phyloP scores from a whole-genome alignment of 2,329 filamentous ascomycete species.

The Aspergillus unguis region DNA sequence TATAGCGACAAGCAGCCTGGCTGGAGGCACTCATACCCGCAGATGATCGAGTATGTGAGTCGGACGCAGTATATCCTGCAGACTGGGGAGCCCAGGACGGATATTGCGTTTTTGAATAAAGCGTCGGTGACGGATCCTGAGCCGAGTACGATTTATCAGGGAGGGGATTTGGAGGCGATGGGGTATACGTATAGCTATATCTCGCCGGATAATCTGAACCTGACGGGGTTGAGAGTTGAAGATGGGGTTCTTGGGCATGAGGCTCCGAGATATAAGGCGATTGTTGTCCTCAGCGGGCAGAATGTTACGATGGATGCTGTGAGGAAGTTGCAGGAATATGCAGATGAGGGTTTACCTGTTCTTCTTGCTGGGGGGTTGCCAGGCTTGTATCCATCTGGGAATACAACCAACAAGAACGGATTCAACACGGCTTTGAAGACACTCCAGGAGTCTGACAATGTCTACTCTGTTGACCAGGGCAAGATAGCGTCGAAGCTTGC shows the following conservation, averaged over 20 bases:
- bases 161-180: not conserved
- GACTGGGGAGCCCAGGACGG: not conserved
- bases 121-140: not conserved
- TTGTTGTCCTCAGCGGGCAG: constrained; percentile 39
- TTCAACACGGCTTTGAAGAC: not conserved
- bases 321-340: constrained; percentile 33
- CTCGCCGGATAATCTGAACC: constrained; percentile 44
- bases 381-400: constrained; percentile 14
- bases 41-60: not conserved
- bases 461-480: constrained; percentile 30
- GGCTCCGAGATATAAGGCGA: constrained; percentile 42
- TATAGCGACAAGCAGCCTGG: constrained; percentile 41
- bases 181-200: constrained; percentile 33
- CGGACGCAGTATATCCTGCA: not conserved
- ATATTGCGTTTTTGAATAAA: not conserved
- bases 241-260: constrained; percentile 39
- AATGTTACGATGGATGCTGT: constrained; percentile 37
- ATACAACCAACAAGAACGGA: not conserved
- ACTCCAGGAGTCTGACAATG: constrained; percentile 24
- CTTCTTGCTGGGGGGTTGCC: constrained; percentile 41
- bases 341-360: constrained; percentile 42
- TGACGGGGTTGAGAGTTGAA: constrained; percentile 37
- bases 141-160: not conserved
- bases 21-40: not conserved
- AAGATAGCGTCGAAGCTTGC: constrained; percentile 31